phyloP scores from a whole-genome alignment of 768 basidiomycete genomes.

The Termitomyces sp. region DNA sequence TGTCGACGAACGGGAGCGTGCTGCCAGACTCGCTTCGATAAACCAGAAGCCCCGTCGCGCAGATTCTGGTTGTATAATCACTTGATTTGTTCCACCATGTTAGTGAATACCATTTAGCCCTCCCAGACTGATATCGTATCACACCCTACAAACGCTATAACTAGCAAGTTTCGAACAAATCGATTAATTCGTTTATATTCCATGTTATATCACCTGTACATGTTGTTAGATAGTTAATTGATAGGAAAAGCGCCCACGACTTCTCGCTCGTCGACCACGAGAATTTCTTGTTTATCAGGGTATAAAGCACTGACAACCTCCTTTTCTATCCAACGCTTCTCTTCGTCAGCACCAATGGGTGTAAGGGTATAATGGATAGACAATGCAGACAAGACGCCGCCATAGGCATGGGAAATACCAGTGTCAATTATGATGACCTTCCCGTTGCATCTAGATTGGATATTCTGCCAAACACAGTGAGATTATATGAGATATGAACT shows the following conservation, averaged over 20 bases:
- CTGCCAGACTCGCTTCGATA: conserved; percentile 41
- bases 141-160: background rate
- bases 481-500: background rate
- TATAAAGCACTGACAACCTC: conserved; percentile 70
- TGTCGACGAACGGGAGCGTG: conserved; percentile 68
- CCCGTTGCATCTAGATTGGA: conserved; percentile 83
- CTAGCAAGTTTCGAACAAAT: background rate
- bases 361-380: conserved; percentile 82
- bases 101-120: background rate
- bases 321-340: conserved; percentile 49
- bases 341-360: conserved; percentile 36
- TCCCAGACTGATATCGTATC: background rate
- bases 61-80: conserved; percentile 8
- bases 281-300: conserved; percentile 40
- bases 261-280: conserved; percentile 45
- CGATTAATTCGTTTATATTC: background rate
- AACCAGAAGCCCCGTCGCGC: conserved; percentile 27
- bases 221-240: conserved; percentile 2
- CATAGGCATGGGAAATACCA: conserved; percentile 94
- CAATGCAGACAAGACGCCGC: conserved; percentile 86
- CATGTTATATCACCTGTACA: conserved; percentile 4
- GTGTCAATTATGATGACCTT: conserved; percentile 97
- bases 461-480: conserved; percentile 40
- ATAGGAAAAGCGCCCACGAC: conserved; percentile 36
- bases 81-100: background rate